Evolutionary conservation across 1,284 basidiomycete genomes (phyloP), one percentile per base, ranked within the genome.

Genomic region (Chiua sp.): DNA sequence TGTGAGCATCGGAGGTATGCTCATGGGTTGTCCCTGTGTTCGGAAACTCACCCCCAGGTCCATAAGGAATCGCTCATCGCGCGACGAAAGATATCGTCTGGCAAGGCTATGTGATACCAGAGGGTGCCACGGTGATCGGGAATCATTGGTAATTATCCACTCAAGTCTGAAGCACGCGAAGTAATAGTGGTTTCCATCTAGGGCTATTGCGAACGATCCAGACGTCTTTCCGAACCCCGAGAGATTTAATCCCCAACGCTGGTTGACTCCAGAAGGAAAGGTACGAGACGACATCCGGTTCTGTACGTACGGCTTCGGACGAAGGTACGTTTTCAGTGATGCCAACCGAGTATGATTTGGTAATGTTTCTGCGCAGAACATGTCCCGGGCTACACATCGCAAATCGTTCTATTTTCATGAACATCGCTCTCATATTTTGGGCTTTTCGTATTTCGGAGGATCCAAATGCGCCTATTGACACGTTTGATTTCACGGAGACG

Each of bases 301-400:
- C 22, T 87, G 79, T 63, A 76, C 82, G 18, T 90, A 83, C 60
- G 87, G 87, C 0, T 88, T 87, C 58, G 87, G 87, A 15, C 76
- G 87, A 47, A 76, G 86, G 83, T 68, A 56, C 47, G 63, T 33
- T 7, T 32, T 44, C n/a, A 12, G n/a, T 22, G 42, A 44, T 44
- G 11, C n/a, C n/a, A 22, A 44, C 42, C 20, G 42, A 28, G 42
- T 28, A 2, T 37, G 13, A 20, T 26, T 46, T 47, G n/a, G 47
- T 20, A 16, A 8, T 79, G 33, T 4, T 28, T 26, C n/a, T 13
- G 28, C 8, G 22, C 32, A 71, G 70, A 52, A 59, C 62, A 12
- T 74, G 72, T 47, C 70, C 72, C 1, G 72, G 70, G 8, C 50
- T 53, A 44, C 69, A 72, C 32, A 52, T 74, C 47, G 70, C 72